A percentile compares a stretch with the other conserved stretches of the same genome.
Conservation (phyloP, 345 rosid genomes). For the Moricandia moricandioides region DNA sequence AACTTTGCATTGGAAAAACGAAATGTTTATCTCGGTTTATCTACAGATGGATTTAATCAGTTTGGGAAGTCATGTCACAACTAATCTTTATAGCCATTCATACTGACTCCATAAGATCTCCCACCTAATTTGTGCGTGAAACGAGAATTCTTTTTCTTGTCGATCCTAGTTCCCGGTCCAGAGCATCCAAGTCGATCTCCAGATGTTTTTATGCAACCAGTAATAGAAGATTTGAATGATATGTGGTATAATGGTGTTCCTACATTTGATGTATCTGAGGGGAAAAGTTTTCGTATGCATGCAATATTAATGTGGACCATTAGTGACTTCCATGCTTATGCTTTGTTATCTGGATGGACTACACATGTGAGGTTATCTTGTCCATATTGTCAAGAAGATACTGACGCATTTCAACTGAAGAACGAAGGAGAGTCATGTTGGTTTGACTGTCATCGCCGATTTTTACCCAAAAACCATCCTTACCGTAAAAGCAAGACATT, state of each 20-base stretch:
- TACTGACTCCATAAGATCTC: neutral
- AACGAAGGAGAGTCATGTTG: neutral
- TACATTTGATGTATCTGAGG: no score
- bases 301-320: neutral
- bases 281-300: no score
- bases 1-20: neutral
- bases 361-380: neutral
- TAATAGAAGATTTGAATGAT: neutral
- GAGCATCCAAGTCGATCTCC: neutral
- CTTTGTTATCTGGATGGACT: neutral
- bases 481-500: neutral
- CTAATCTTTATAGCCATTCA: neutral
- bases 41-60: neutral
- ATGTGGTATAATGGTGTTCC: neutral
- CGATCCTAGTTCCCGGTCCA: neutral
- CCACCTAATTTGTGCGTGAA: neutral
- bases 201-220: neutral
- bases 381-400: neutral
- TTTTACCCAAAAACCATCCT: neutral
- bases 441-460: neutral
- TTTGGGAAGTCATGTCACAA: neutral
- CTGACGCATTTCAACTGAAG: neutral
- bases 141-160: neutral
- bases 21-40: neutral
- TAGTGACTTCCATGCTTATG: neutral